These are phyloP conservation scores for Mortierella sp. DNA, from an alignment of 371 early-diverging fungal species.

Conservation along the genomic window DNA sequence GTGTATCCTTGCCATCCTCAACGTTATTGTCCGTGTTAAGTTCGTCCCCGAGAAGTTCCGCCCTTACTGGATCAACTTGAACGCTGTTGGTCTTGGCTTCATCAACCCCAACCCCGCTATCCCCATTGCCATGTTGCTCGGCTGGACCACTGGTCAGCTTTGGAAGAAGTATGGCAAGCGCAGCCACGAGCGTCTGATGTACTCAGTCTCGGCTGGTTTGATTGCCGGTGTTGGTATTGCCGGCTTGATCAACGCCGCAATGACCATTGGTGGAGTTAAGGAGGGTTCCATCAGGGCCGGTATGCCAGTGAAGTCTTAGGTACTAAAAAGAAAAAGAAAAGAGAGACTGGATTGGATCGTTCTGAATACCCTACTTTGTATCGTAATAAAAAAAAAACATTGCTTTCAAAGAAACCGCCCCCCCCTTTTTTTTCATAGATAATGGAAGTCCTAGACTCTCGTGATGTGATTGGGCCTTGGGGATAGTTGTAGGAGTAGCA, in stretches of 20 bases:
- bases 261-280: constrained; percentile 56
- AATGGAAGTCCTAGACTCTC: too few relatives aligned
- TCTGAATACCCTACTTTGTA: too few relatives aligned
- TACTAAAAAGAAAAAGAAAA: too few relatives aligned
- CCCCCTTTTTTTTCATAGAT: too few relatives aligned
- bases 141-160: constrained; percentile 59
- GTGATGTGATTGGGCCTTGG: too few relatives aligned
- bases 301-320: too few relatives aligned
- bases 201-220: constrained; percentile 71
- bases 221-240: constrained; percentile 83
- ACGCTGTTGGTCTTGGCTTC: constrained; percentile 78
- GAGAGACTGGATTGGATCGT: too few relatives aligned
- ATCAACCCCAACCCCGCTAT: constrained; percentile 66
- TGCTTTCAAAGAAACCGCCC: too few relatives aligned
- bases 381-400: too few relatives aligned
- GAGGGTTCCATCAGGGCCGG: constrained; percentile 1
- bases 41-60: constrained; percentile 63
- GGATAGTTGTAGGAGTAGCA: too few relatives aligned
- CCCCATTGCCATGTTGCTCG: constrained; percentile 67
- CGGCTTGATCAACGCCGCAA: constrained; percentile 69
- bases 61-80: constrained; percentile 66
- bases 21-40: constrained; percentile 62
- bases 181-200: constrained; percentile 61
- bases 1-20: constrained; percentile 56
- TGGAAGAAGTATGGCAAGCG: constrained; percentile 61